Base-by-base conservation (phyloP, 257 asterid genomes). In the Nemophila menziesii region DNA sequence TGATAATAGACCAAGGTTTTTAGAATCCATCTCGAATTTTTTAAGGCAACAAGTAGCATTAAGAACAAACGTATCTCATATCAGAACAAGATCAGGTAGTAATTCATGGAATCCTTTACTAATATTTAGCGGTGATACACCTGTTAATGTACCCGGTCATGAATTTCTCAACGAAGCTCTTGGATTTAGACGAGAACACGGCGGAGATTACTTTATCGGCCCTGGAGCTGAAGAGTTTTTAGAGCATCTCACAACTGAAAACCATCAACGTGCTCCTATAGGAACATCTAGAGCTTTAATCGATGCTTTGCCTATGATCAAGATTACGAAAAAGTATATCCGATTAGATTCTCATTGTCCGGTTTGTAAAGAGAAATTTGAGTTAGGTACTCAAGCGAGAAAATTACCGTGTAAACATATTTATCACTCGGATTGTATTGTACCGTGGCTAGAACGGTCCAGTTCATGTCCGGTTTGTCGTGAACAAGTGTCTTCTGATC, bases 391-490 rank as follows among this genome's bases (percentile, higher is more conserved):
- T 11, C 77, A 48, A 52, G 93, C 73, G 33, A 71, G 54, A 13
- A 80, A 75, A 54, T 68, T 81, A 27, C 94, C 96, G 0, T 78
- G 96, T 64, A 78, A 81, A 57, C 94, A 86, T 61, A 46, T 81
- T 34, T 86, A 86, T 52, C 96, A 86, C 71, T 55, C 81, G 0
- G 94, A 78, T 23, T 86, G 96, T 51, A 82, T 87, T 11, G 69
- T 62, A 9, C 97, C 97, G 0, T 87, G 97, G 97, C 65, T 87
- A 39, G 74, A 82, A 22, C 95, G 84, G 23, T 65, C 71, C 19
- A 74, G 73, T 40, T 79, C 95, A 0, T 87, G 97, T 63, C 97
- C 97, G 4, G 93, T 87, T 52, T 87, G 97, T 65, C 72, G 97
- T 3, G 60, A 69, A 42, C 93, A 77, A 72, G 44, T 87, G 21